Conservation (phyloP, 2,329 filamentous ascomycete species). For the Nigrograna mackinnonii region DNA sequence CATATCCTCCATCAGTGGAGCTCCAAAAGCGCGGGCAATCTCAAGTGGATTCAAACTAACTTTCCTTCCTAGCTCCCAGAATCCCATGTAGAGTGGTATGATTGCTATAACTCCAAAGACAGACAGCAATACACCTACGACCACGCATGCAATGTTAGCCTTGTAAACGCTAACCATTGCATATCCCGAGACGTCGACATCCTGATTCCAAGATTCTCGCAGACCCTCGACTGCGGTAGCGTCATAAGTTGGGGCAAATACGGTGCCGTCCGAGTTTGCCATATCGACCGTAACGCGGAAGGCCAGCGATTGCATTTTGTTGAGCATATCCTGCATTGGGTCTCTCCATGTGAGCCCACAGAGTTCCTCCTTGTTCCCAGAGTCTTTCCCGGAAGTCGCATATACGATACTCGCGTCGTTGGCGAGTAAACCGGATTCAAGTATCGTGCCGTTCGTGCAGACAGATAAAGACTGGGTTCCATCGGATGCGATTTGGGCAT, state of each 20-base stretch:
- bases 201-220: slow-evolving; percentile 11
- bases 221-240: slow-evolving; percentile 3
- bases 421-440: slow-evolving; percentile 1
- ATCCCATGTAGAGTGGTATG: slow-evolving; percentile 25
- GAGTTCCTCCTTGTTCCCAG: slow-evolving; percentile 2
- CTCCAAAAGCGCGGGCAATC: slow-evolving; percentile 33
- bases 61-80: slow-evolving; percentile 30
- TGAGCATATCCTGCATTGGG: slow-evolving; percentile 16
- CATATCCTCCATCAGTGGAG: slow-evolving; percentile 27
- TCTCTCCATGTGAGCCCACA: slow-evolving; percentile 17
- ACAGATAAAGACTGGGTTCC: neutral
- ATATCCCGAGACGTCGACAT: slow-evolving; percentile 3
- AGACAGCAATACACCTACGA: slow-evolving; percentile 16
- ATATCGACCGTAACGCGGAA: slow-evolving; percentile 18
- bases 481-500: neutral
- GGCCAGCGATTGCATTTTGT: slow-evolving; percentile 16
- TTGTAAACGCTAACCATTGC: slow-evolving; percentile 6
- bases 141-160: slow-evolving; percentile 6
- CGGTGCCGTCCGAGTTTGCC: slow-evolving; percentile 9
- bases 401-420: slow-evolving; percentile 14
- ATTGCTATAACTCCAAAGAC: slow-evolving; percentile 16
- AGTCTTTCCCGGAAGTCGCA: slow-evolving; percentile 1
- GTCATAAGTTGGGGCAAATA: slow-evolving; percentile 8
- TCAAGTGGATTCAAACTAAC: slow-evolving; percentile 36
- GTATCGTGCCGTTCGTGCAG: slow-evolving; percentile 9